Conservation (phyloP, 2,329 filamentous ascomycete species). For the Phaeosphaeria sp. region DNA sequence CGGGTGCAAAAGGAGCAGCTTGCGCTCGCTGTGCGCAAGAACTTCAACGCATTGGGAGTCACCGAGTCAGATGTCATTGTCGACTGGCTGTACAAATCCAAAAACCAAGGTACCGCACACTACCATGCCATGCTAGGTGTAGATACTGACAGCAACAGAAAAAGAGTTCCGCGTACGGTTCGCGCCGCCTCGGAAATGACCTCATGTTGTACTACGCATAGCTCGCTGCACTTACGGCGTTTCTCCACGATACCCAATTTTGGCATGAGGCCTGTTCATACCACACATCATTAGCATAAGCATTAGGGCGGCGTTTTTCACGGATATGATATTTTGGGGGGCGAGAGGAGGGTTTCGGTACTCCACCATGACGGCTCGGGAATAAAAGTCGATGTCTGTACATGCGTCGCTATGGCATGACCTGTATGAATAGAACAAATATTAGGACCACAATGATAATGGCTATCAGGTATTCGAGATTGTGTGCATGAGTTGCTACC, state of each 20-base stretch:
- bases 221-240: conserved; percentile 36
- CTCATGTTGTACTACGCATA: conserved; percentile 11
- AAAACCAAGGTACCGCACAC: conserved; percentile 59
- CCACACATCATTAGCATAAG: conserved; percentile 30
- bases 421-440: not conserved
- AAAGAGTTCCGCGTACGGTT: conserved; percentile 57
- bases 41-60: conserved; percentile 81
- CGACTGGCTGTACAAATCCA: conserved; percentile 75
- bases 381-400: not conserved
- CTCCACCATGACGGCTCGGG: not conserved
- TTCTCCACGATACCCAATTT: conserved; percentile 44
- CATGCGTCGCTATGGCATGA: not conserved
- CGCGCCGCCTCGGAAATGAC: conserved; percentile 45
- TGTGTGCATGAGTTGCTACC: not conserved
- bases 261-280: conserved; percentile 27
- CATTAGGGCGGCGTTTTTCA: conserved; percentile 37
- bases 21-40: conserved; percentile 75
- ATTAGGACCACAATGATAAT: not conserved
- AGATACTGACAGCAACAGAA: conserved; percentile 40
- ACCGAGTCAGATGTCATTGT: conserved; percentile 85
- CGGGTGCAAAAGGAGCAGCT: conserved; percentile 76
- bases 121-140: too few species aligned
- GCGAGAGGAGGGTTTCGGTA: not conserved
- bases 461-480: not conserved
- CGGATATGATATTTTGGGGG: not conserved